Percentiles rank a stretch among this genome's conserved stretches.
Evolutionary conservation across 345 rosid species (phyloP).

Genomic region (Eucalyptus sideroxylon): DNA sequence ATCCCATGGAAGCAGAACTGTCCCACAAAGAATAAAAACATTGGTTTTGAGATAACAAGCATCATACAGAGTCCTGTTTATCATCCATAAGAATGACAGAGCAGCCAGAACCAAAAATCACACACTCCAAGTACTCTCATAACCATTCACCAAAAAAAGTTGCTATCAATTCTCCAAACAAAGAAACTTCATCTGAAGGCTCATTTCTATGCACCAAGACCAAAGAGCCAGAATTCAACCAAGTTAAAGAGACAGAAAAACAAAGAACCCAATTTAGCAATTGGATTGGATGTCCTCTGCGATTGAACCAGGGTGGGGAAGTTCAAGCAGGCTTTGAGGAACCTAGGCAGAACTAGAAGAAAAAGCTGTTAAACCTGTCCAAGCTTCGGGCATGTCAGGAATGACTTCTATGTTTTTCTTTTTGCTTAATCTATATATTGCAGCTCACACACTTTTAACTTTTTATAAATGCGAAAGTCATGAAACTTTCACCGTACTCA

Average conservation of each 20-base stretch:
- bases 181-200: not conserved
- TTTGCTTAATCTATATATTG: too few species aligned
- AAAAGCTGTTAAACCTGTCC: not conserved
- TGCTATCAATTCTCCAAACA: not conserved
- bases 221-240: not conserved
- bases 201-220: not conserved
- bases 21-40: not conserved
- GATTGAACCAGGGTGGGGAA: not conserved
- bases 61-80: not conserved
- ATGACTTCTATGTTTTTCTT: too few species aligned
- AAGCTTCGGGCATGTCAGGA: not conserved
- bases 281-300: not conserved
- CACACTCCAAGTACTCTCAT: too few species aligned
- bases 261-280: not conserved
- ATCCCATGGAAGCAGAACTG: slow-evolving; percentile 13
- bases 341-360: not conserved
- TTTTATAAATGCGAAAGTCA: too few species aligned
- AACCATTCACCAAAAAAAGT: not conserved
- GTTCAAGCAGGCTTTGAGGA: not conserved
- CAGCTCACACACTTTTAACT: not conserved
- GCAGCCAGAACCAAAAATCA: not conserved
- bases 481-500: not conserved
- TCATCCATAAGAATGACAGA: not conserved
- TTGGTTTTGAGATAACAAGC: not conserved
- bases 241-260: not conserved